Conservation (phyloP, 1,139 yeast genomes). For the Saccharomyces hybrid region DNA sequence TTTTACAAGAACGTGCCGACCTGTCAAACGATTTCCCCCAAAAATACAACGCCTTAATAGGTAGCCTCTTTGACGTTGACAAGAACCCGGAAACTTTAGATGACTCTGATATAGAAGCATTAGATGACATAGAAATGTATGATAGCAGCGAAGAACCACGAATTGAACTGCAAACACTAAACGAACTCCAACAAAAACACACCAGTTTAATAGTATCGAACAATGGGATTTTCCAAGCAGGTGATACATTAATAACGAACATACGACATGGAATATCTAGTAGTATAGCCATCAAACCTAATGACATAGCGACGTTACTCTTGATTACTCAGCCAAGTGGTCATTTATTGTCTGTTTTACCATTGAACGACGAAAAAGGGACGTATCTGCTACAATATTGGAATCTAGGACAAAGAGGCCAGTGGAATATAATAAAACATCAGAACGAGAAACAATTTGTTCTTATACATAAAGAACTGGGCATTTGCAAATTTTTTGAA, state of each 20-base stretch:
- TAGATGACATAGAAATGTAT: conserved; percentile 4
- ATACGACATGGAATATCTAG: conserved; percentile 10
- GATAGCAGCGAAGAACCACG: background rate
- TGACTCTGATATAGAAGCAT: conserved; percentile 17
- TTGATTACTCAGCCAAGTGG: conserved; percentile 15
- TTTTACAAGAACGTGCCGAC: background rate
- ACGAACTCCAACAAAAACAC: background rate
- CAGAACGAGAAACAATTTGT: conserved; percentile 14
- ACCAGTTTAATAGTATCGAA: conserved; percentile 11
- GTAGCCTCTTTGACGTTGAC: background rate
- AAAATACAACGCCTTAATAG: background rate
- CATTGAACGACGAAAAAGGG: conserved; percentile 3
- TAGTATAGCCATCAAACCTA: conserved; percentile 8
- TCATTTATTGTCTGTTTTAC: conserved; percentile 12
- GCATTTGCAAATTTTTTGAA: conserved; percentile 19
- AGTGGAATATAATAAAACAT: conserved; percentile 18
- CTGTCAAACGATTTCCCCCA: background rate
- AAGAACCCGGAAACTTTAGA: conserved; percentile 14
- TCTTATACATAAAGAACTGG: conserved; percentile 11
- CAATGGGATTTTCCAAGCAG: conserved; percentile 10
- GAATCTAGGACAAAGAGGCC: conserved; percentile 11
- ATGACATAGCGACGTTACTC: conserved; percentile 7
- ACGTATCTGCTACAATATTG: conserved; percentile 14
- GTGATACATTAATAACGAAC: conserved; percentile 3
- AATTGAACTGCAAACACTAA: background rate